Percentiles rank a stretch among this genome's conserved stretches.
Evolutionary conservation across 73 alveolate species (phyloP).

Genomic region (Uronychia binucleata): DNA sequence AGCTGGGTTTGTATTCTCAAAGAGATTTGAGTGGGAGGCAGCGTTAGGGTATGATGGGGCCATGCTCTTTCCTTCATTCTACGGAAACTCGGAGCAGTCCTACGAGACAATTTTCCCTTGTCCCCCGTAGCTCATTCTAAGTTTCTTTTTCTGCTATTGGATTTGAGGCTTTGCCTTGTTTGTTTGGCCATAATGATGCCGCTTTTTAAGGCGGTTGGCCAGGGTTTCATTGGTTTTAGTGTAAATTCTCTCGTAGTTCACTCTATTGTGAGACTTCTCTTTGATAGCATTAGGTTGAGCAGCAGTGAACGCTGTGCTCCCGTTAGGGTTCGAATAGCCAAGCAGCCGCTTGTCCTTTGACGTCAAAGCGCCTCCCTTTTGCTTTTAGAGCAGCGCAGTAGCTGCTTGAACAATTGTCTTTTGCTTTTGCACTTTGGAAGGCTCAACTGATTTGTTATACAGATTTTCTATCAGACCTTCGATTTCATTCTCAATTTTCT

Average conservation of each 20-base stretch:
- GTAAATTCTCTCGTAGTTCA: not conserved
- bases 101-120: too few relatives aligned
- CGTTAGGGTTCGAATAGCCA: too few relatives aligned
- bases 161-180: too few relatives aligned
- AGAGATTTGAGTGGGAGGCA: too few relatives aligned
- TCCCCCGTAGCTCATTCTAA: too few relatives aligned
- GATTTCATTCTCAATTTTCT: constrained; percentile 29
- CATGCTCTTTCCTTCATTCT: too few relatives aligned
- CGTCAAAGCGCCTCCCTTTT: not conserved
- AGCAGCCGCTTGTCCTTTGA: not conserved
- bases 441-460: constrained; percentile 2
- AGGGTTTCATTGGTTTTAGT: not conserved
- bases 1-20: too few relatives aligned
- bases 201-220: not conserved
- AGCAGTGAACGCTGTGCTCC: not conserved
- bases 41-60: too few relatives aligned
- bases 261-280: not conserved
- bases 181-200: not conserved
- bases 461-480: constrained; percentile 22
- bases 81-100: too few relatives aligned
- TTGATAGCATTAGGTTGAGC: not conserved
- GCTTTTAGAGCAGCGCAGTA: not conserved
- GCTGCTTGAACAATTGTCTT: not conserved
- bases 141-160: too few relatives aligned
- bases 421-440: not conserved